phyloP scores from a whole-genome alignment of 768 basidiomycete species.

The Ramaria sp. region DNA sequence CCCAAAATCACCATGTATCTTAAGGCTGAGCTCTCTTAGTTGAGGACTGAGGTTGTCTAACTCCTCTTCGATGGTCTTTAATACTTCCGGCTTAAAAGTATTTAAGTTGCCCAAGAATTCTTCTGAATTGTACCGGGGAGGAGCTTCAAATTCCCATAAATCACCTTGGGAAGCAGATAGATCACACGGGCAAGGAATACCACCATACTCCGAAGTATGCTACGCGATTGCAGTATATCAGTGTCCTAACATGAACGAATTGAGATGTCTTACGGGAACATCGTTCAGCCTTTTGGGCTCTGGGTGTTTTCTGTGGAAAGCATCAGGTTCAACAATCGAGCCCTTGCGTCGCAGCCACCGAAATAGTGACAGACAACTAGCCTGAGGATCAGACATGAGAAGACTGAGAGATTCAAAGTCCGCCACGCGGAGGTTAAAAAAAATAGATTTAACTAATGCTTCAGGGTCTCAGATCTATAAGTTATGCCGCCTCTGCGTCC shows the following conservation, averaged over 20 bases:
- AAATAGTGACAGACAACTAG: background rate
- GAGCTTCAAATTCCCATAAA: background rate
- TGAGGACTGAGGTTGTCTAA: conserved; percentile 47
- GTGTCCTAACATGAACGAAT: background rate
- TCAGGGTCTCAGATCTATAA: no score
- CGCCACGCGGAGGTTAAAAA: no score
- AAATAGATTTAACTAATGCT: no score
- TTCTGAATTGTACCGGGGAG: background rate
- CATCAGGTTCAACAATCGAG: background rate
- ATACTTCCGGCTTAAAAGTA: conserved; percentile 45
- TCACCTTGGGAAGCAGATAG: background rate
- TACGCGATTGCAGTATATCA: background rate
- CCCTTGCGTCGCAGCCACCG: background rate
- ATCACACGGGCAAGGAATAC: background rate
- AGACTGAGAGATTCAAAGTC: no score
- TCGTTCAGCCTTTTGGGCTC: background rate
- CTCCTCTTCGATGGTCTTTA: conserved; percentile 46
- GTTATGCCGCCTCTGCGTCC: no score
- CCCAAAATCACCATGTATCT: conserved; percentile 51
- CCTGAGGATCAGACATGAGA: background rate
- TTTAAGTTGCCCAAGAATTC: background rate
- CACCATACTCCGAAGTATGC: background rate
- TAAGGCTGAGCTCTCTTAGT: conserved; percentile 50
- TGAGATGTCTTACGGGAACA: background rate
- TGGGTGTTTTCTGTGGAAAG: background rate